Conservation (phyloP, 352 stramenopile genomes). For the Phytophthora colocasiae region DNA sequence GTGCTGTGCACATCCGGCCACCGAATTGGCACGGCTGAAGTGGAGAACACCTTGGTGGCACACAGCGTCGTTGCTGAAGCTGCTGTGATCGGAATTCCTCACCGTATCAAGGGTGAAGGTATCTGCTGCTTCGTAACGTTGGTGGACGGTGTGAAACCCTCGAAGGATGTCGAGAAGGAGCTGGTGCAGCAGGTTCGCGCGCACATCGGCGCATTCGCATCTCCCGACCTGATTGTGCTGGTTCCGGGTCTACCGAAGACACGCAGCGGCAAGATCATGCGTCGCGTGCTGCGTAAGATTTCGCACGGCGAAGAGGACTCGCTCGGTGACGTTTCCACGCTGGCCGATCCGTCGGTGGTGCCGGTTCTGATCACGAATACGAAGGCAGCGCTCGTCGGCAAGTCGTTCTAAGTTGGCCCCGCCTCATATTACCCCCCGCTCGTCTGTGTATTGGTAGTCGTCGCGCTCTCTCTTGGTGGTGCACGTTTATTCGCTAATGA, state of each 20-base stretch:
- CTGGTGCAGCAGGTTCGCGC: slow-evolving; percentile 86
- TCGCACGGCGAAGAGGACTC: slow-evolving; percentile 93
- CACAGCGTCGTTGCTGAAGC: slow-evolving; percentile 94
- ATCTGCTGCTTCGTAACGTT: slow-evolving; percentile 96
- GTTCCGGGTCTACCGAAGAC: slow-evolving; percentile 94
- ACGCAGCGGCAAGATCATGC: slow-evolving; percentile 98
- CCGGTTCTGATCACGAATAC: slow-evolving; percentile 92
- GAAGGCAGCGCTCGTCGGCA: slow-evolving; percentile 72
- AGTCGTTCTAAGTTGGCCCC: slow-evolving; percentile 62
- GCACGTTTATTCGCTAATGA: slow-evolving; percentile 31
- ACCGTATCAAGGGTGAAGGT: slow-evolving; percentile 97
- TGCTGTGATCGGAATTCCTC: slow-evolving; percentile 94
- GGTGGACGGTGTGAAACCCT: slow-evolving; percentile 78
- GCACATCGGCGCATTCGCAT: slow-evolving; percentile 96
- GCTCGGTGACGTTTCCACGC: slow-evolving; percentile 96
- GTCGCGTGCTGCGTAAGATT: slow-evolving; percentile 98
- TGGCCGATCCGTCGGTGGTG: slow-evolving; percentile 97
- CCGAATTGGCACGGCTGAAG: slow-evolving; percentile 89
- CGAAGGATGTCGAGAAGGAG: slow-evolving; percentile 66
- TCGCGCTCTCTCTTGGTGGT: slow-evolving; percentile 62
- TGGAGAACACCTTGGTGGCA: slow-evolving; percentile 92
- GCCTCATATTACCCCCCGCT: slow-evolving; percentile 54
- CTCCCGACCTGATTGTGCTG: slow-evolving; percentile 95
- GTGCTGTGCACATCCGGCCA: slow-evolving; percentile 96
- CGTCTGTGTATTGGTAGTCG: slow-evolving; percentile 36